Conservation (phyloP, 2,329 filamentous ascomycete species). For the Neofusicoccum sp. region DNA sequence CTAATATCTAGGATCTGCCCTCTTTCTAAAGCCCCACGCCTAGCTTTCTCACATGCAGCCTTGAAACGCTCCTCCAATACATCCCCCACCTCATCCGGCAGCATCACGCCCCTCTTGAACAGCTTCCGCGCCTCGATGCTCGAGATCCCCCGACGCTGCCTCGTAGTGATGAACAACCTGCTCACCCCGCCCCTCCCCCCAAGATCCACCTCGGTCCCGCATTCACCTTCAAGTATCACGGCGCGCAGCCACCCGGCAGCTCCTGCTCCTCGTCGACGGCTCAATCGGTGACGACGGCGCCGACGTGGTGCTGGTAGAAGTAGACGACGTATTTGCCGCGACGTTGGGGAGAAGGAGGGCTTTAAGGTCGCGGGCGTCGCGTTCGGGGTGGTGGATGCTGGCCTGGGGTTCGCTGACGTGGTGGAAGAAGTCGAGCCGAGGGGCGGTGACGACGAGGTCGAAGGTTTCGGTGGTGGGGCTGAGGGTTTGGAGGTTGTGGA, state of each 20-base stretch:
- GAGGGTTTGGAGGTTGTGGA: constrained; percentile 57
- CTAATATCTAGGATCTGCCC: too few species aligned
- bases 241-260: constrained; percentile 41
- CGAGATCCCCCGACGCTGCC: constrained; percentile 51
- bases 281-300: constrained; percentile 38
- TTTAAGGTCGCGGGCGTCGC: constrained; percentile 53
- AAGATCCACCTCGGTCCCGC: constrained; percentile 49
- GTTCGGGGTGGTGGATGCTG: constrained; percentile 51
- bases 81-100: background rate
- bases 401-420: constrained; percentile 54
- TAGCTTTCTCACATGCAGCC: background rate
- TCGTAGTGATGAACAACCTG: constrained; percentile 50
- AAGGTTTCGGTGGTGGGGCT: constrained; percentile 55
- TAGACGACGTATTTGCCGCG: constrained; percentile 58
- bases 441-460: constrained; percentile 56
- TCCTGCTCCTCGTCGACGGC: constrained; percentile 38
- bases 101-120: background rate
- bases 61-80: background rate
- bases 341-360: constrained; percentile 52
- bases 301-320: constrained; percentile 49
- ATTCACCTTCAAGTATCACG: constrained; percentile 54
- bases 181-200: constrained; percentile 46
- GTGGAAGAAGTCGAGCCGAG: constrained; percentile 62
- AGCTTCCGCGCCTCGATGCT: constrained; percentile 46
- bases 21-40: background rate